Conservation (phyloP, 345 rosid species). For the Pistacia atlantica region DNA sequence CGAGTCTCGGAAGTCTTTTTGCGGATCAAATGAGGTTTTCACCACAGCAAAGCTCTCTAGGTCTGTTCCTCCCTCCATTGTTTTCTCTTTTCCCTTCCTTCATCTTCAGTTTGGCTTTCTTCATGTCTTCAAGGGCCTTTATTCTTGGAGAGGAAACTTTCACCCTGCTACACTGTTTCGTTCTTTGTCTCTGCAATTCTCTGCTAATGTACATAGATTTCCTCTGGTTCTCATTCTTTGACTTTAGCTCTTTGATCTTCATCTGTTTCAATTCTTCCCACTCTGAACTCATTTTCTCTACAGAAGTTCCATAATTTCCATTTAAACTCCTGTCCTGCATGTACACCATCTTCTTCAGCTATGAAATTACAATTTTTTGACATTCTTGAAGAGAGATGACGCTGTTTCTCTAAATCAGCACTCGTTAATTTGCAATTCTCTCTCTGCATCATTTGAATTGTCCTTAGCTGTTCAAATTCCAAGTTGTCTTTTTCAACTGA, state of each 20-base stretch:
- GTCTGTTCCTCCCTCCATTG: conserved; percentile 24
- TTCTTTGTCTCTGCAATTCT: conserved; percentile 46
- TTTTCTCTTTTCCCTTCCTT: conserved; percentile 46
- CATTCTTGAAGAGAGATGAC: conserved; percentile 13
- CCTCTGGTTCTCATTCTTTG: conserved; percentile 59
- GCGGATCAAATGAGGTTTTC: conserved; percentile 76
- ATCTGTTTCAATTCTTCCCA: conserved; percentile 47
- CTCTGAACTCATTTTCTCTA: conserved; percentile 25
- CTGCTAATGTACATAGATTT: conserved; percentile 64
- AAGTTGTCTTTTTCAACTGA: neutral
- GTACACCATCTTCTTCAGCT: conserved; percentile 28
- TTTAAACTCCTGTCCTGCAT: conserved; percentile 19
- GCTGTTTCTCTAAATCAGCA: conserved; percentile 17
- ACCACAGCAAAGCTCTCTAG: conserved; percentile 71
- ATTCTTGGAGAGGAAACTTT: conserved; percentile 65
- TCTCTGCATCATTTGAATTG: conserved; percentile 2
- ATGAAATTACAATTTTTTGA: conserved; percentile 21
- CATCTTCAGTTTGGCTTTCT: conserved; percentile 55
- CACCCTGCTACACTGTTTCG: conserved; percentile 52
- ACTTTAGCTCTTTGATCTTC: conserved; percentile 49
- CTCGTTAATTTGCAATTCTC: conserved; percentile 27
- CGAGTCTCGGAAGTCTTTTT: conserved; percentile 81
- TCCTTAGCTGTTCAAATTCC: conserved; percentile 3
- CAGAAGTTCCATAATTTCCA: conserved; percentile 2
- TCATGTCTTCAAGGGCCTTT: conserved; percentile 63